Conservation (phyloP, 768 basidiomycete species). For the Amanita brunnescens region DNA sequence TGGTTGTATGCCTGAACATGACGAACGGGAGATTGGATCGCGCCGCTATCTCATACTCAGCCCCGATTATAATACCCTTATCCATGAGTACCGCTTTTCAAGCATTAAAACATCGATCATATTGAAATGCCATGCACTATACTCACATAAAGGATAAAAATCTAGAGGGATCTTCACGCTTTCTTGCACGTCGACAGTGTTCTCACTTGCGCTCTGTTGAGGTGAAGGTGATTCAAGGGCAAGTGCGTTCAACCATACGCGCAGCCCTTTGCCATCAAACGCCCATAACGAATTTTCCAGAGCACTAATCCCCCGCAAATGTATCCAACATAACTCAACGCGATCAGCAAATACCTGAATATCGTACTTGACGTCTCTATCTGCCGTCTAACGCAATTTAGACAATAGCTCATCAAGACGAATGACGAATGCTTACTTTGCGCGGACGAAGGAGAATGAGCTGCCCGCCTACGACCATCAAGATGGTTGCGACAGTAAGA, state of each 20-base stretch:
- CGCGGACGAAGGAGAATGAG: slow-evolving; percentile 83
- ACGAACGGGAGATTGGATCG: slow-evolving; percentile 76
- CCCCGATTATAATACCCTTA: slow-evolving; percentile 96
- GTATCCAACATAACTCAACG: slow-evolving; percentile 99
- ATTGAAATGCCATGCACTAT: slow-evolving; percentile 5
- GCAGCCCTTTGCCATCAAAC: slow-evolving; percentile 82
- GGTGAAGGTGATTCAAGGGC: slow-evolving; percentile 63
- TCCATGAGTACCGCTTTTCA: slow-evolving; percentile 90
- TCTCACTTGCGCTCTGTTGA: slow-evolving; percentile 22
- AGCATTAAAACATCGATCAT: background rate
- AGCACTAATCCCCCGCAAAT: slow-evolving; percentile 85
- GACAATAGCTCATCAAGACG: background rate
- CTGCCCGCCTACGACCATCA: slow-evolving; percentile 92
- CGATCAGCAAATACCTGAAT: slow-evolving; percentile 94
- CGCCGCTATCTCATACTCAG: slow-evolving; percentile 78
- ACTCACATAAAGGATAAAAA: slow-evolving; percentile 90
- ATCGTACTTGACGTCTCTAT: slow-evolving; percentile 92
- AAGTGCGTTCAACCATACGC: slow-evolving; percentile 94
- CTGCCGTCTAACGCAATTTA: slow-evolving; percentile 46
- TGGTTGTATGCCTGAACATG: slow-evolving; percentile 87
- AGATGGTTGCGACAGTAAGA: slow-evolving; percentile 85
- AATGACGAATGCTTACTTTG: slow-evolving; percentile 42
- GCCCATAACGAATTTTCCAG: slow-evolving; percentile 98
- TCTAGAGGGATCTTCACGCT: slow-evolving; percentile 89
- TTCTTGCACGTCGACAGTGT: slow-evolving; percentile 63